These are phyloP conservation scores for Jaminaea rosea DNA, from an alignment of 1,284 basidiomycete species.

Conservation along the genomic window DNA sequence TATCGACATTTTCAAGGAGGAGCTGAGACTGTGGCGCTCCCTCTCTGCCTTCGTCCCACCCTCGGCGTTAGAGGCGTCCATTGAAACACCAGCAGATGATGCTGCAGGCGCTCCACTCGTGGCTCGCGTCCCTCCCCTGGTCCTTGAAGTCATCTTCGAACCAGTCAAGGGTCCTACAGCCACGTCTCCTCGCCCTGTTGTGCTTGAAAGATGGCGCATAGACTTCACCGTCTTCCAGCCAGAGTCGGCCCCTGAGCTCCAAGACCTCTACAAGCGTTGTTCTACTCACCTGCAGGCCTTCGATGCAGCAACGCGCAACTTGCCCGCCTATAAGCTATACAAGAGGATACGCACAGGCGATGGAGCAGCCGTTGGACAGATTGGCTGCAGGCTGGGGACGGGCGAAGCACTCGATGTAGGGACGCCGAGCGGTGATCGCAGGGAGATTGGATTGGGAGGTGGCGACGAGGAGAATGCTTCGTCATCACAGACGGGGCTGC, in stretches of 20 bases:
- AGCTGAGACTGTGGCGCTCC: background rate
- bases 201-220: background rate
- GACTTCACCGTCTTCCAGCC: slow-evolving; percentile 1
- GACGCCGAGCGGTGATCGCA: slow-evolving; percentile 38
- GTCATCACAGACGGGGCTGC: background rate
- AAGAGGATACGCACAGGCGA: background rate
- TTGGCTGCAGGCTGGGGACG: slow-evolving; percentile 15
- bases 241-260: background rate
- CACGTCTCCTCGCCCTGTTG: background rate
- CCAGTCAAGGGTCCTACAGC: background rate
- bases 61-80: background rate
- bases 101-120: background rate
- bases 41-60: background rate
- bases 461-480: background rate
- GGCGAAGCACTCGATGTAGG: slow-evolving; percentile 43
- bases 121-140: background rate
- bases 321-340: background rate
- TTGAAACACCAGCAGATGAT: background rate
- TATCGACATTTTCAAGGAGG: background rate
- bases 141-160: background rate
- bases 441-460: background rate
- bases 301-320: background rate
- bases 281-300: background rate
- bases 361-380: background rate
- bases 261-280: background rate